These are phyloP conservation scores for Pseudogymnoascus sp. DNA, from an alignment of 2,329 filamentous ascomycete genomes.

Conservation along the genomic window DNA sequence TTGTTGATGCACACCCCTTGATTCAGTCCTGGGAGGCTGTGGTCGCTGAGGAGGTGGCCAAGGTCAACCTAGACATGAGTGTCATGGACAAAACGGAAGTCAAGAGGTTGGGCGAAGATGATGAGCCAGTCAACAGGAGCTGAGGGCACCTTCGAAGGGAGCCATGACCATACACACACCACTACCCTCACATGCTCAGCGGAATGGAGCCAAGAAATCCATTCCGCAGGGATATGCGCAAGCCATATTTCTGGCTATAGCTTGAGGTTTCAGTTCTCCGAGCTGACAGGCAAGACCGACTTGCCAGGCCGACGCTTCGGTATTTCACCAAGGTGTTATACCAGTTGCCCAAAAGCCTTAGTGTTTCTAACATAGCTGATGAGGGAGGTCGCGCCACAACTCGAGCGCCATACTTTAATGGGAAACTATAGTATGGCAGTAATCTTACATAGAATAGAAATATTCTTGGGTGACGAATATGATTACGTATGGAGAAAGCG, in stretches of 20 bases:
- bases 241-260: background rate
- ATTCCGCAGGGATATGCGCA: background rate
- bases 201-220: background rate
- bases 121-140: background rate
- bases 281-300: background rate
- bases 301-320: background rate
- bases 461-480: background rate
- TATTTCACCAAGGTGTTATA: background rate
- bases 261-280: background rate
- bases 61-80: conserved; percentile 34
- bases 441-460: background rate
- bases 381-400: background rate
- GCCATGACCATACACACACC: background rate
- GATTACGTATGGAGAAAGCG: background rate
- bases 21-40: conserved; percentile 54
- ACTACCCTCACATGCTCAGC: background rate
- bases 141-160: background rate
- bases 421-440: background rate
- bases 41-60: conserved; percentile 37
- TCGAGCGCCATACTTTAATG: background rate
- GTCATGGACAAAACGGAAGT: conserved; percentile 23
- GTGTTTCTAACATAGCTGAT: background rate
- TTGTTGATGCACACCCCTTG: conserved; percentile 63
- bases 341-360: background rate
- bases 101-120: background rate